phyloP scores from a whole-genome alignment of 2,329 filamentous ascomycete species.

The Samsoniella hepiali region DNA sequence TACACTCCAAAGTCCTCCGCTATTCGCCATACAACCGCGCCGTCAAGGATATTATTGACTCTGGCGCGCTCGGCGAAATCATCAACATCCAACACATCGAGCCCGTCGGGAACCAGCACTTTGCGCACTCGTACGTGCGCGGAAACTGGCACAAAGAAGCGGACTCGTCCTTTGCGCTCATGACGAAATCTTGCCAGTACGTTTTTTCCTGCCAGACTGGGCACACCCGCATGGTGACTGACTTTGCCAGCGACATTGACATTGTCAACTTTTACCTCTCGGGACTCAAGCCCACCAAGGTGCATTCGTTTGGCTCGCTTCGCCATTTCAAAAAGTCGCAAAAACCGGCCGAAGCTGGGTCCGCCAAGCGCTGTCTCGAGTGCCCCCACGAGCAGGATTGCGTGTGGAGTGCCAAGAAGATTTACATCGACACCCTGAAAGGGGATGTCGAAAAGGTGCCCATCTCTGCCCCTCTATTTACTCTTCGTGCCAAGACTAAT shows the following conservation, averaged over 20 bases:
- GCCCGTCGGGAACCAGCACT: constrained; percentile 22
- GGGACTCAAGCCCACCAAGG: constrained; percentile 19
- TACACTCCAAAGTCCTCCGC: constrained; percentile 16
- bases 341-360: constrained; percentile 19
- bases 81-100: constrained; percentile 23
- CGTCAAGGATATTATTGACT: constrained; percentile 21
- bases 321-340: constrained; percentile 22
- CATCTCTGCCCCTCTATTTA: neutral
- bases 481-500: neutral
- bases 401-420: constrained; percentile 23
- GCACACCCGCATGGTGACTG: neutral
- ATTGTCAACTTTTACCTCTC: constrained; percentile 21
- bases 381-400: constrained; percentile 20
- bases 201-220: neutral
- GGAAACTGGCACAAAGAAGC: constrained; percentile 21
- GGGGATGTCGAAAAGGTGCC: constrained; percentile 19
- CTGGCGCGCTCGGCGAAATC: constrained; percentile 22
- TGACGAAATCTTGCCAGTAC: constrained; percentile 23
- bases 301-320: constrained; percentile 22
- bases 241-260: constrained; percentile 20
- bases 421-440: constrained; percentile 21
- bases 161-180: constrained; percentile 20
- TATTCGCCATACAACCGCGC: constrained; percentile 22
- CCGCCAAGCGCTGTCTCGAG: constrained; percentile 18
- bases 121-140: constrained; percentile 22